A percentile compares a stretch with the other conserved stretches of the same genome.
Evolutionary conservation across 331 rosid species (phyloP).

Genomic region (Pyrus hybrid): DNA sequence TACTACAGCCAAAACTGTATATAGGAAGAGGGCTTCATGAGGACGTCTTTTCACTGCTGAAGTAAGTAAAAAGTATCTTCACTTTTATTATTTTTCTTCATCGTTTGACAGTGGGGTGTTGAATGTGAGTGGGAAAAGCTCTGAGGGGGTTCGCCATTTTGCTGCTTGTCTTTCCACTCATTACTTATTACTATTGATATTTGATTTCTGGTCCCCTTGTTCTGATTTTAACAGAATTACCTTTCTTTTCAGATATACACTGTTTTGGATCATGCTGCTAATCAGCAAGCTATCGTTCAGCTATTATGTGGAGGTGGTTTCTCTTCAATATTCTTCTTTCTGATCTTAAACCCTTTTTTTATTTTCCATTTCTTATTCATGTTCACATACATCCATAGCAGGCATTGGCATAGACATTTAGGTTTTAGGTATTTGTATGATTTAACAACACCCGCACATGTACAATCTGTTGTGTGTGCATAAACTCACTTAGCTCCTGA

Average conservation of each 20-base stretch:
- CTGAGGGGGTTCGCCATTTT: neutral
- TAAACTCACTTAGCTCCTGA: neutral
- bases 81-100: neutral
- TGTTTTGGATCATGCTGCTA: conserved; percentile 88
- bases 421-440: neutral
- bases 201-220: neutral
- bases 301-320: conserved; percentile 92
- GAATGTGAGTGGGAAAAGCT: neutral
- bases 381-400: neutral
- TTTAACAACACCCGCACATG: neutral
- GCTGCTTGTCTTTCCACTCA: neutral
- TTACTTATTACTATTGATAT: neutral
- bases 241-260: conserved; percentile 62
- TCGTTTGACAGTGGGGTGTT: conserved; percentile 2
- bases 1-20: conserved; percentile 85
- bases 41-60: conserved; percentile 62
- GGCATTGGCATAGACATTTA: neutral
- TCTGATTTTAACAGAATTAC: conserved; percentile 1
- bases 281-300: conserved; percentile 95
- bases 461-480: neutral
- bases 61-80: conserved; percentile 41
- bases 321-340: neutral
- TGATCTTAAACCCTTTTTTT: neutral
- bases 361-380: neutral
- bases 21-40: conserved; percentile 95